Conservation (phyloP, 1,284 basidiomycete genomes). For the Boletus hoseneyae region DNA sequence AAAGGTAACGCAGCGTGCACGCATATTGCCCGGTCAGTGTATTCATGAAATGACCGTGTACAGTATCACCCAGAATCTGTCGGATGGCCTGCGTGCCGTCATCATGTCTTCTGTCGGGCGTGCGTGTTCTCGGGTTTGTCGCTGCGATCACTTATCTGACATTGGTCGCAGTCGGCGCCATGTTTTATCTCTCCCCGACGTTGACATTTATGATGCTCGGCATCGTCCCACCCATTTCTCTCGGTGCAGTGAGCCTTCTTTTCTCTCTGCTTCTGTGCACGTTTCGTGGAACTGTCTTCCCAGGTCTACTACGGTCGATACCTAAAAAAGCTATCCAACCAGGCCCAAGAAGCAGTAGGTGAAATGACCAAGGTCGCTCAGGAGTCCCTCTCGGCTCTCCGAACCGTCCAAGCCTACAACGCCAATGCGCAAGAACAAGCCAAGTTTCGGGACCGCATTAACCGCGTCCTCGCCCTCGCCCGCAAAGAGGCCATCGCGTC, state of each 20-base stretch:
- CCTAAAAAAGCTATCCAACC: constrained; percentile 85
- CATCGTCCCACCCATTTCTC: constrained; percentile 91
- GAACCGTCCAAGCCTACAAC: constrained; percentile 93
- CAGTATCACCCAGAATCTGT: constrained; percentile 88
- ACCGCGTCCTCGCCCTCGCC: constrained; percentile 71
- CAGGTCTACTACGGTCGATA: constrained; percentile 95
- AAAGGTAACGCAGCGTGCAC: constrained; percentile 51
- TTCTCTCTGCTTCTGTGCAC: neutral
- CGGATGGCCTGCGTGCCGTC: constrained; percentile 83
- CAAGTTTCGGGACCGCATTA: constrained; percentile 68
- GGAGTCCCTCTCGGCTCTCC: constrained; percentile 89
- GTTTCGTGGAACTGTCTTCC: neutral
- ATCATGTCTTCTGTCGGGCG: constrained; percentile 88
- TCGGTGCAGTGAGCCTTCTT: constrained; percentile 76
- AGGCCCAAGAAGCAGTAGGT: constrained; percentile 92
- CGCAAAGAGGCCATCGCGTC: constrained; percentile 88
- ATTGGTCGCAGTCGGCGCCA: constrained; percentile 73
- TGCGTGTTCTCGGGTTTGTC: constrained; percentile 39
- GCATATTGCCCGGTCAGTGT: neutral
- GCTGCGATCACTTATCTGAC: constrained; percentile 5
- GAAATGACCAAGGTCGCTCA: constrained; percentile 93
- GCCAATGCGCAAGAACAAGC: constrained; percentile 68
- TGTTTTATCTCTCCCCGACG: constrained; percentile 93
- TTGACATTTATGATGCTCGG: constrained; percentile 91
- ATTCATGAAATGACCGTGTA: neutral